Evolutionary conservation across 192 early-diverging fungal species (phyloP), one percentile per base, ranked within the genome.

Genomic region (Backusella macrospora): DNA sequence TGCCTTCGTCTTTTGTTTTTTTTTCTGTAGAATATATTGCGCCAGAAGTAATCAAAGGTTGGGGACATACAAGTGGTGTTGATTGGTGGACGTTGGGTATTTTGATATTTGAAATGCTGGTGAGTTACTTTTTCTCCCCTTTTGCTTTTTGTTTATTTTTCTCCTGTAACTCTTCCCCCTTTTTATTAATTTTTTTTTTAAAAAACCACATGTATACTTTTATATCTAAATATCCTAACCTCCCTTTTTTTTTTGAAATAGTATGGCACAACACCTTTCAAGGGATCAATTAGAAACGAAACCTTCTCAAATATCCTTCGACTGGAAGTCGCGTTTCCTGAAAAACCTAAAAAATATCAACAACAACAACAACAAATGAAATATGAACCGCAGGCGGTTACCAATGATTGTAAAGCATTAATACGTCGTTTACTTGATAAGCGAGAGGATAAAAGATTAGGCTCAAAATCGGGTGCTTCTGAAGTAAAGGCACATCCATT

Each of bases 81-180:
- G 98, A 99, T 84, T 99, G 96, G 95, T 99, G 98, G 98, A 98
- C 96, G 10, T 79, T 99, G 40, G 98, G 98, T n/a, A 95, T 99
- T 23, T 85, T 99, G 40, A 92, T 98, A 21, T 99, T 94, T 76
- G 98, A 99, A 80, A 98, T 99, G 98, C 89, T 99, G 81, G 85
- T 67, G 88, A 71, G 48, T 76, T 26, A n/a, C n/a, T 46, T 2
- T 12, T 26, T 16, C 42, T n/a, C 42, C 2, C 52, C 26, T n/a
- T 26, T 5, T 15, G 8, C 68, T 14, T 49, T 21, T 37, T 26
- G 46, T 45, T 70, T 44, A 46, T 44, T 29, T 26, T 70, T 52
- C 45, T 71, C 34, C 10, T 49, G 63, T 44, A 73, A 13, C 15
- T 1, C 16, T 34, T 65, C 15, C 55, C n/a, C 16, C 38, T 38